Conservation (phyloP, 1,284 basidiomycete genomes). For the Cerrena zonata region DNA sequence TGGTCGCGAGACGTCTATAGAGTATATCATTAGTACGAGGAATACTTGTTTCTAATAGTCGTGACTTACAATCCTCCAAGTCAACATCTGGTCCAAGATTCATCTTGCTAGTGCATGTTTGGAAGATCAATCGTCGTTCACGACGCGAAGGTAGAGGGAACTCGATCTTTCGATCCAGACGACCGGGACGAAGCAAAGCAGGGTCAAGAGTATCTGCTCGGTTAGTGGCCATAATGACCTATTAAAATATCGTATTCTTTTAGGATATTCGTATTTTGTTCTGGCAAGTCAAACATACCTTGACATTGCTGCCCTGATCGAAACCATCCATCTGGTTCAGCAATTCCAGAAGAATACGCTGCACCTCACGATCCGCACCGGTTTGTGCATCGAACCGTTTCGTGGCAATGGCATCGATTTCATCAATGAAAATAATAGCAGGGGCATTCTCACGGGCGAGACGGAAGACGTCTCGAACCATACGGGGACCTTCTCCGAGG, state of each 20-base stretch:
- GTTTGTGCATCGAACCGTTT: slow-evolving; percentile 99
- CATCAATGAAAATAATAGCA: slow-evolving; percentile 99
- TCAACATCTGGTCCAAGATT: slow-evolving; percentile 97
- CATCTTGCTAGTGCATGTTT: slow-evolving; percentile 97
- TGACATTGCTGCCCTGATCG: slow-evolving; percentile 98
- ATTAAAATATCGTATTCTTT: not conserved
- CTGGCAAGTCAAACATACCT: slow-evolving; percentile 50
- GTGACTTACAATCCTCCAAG: slow-evolving; percentile 87
- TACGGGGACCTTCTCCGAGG: slow-evolving; percentile 96
- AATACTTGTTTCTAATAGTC: slow-evolving; percentile 2
- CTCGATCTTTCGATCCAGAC: slow-evolving; percentile 97
- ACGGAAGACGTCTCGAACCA: slow-evolving; percentile 99
- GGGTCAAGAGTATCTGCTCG: slow-evolving; percentile 95
- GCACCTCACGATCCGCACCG: slow-evolving; percentile 97
- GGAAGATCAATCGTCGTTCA: slow-evolving; percentile 97
- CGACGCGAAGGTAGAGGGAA: slow-evolving; percentile 92
- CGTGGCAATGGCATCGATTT: slow-evolving; percentile 98
- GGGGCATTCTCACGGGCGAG: slow-evolving; percentile 96
- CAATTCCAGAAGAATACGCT: slow-evolving; percentile 96
- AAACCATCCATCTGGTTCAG: slow-evolving; percentile 99
- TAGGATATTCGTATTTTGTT: not conserved
- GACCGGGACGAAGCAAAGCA: slow-evolving; percentile 92
- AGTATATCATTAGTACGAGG: slow-evolving; percentile 1
- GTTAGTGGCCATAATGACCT: slow-evolving; percentile 99
- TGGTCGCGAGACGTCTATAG: slow-evolving; percentile 87